Evolutionary conservation across 768 basidiomycete genomes (phyloP).

Genomic region (Porphyrellus cyaneotinctus): DNA sequence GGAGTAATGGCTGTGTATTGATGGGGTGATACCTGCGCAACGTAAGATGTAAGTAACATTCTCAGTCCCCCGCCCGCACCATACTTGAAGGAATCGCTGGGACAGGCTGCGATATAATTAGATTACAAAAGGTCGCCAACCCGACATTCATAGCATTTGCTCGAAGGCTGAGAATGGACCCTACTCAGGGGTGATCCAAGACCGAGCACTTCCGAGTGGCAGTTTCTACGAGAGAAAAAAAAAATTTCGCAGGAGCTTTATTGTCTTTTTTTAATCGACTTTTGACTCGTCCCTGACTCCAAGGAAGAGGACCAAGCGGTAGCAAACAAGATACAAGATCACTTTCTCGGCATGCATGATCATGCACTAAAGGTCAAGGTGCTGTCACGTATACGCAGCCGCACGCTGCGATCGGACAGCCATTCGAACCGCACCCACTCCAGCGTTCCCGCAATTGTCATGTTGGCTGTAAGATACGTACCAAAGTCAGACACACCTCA

Average conservation of each 20-base stretch:
- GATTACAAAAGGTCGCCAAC: no score
- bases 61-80: neutral
- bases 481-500: neutral
- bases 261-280: no score
- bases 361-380: constrained; percentile 83
- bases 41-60: neutral
- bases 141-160: no score
- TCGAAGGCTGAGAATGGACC: no score
- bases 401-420: constrained; percentile 78
- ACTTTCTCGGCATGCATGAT: constrained; percentile 2
- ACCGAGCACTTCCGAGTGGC: no score
- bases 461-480: constrained; percentile 36
- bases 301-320: no score
- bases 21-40: neutral
- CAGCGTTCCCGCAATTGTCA: constrained; percentile 61
- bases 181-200: no score
- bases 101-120: neutral
- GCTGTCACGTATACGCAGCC: constrained; percentile 76
- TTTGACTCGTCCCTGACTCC: no score
- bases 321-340: no score
- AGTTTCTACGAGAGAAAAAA: no score
- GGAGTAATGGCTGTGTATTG: neutral
- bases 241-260: no score
- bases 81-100: neutral
- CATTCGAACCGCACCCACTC: constrained; percentile 80